Base-by-base conservation (phyloP, 257 asterid genomes). In the Craterostigma plantagineum region DNA sequence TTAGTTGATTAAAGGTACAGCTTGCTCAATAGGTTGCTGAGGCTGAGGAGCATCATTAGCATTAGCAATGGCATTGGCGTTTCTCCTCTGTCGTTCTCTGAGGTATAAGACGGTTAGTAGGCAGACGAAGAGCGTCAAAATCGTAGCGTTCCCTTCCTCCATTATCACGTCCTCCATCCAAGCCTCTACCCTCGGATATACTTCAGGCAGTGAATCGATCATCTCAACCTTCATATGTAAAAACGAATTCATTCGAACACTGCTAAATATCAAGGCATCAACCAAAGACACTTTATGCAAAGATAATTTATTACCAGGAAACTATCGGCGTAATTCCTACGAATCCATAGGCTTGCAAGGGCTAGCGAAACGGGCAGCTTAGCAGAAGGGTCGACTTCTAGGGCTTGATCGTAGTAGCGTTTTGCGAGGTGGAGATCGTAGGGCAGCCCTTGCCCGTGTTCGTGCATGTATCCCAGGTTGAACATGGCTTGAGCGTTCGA, bases 91-190 rank as follows among this genome's bases (percentile, higher is more conserved):
- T 16, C 97, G 61, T 62, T 81, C 94, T 0, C 97, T 66, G 9
- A 86, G 67, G 63, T 71, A 86, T 35, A 86, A 93, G 47, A 86
- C 92, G 0, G 97, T 81, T 16, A 86, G 63, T 15, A 86, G 97
- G 81, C 97, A 86, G 10, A 65, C 92, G 36, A 81, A 73, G 47
- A 86, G 97, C 11, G 97, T 76, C 17, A 86, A 48, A 52, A 86
- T 86, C 11, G 97, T 86, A 11, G 93, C 94, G 36, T 86, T 86
- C 47, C 97, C 94, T 78, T 86, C 97, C 70, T 81, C 97, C 97
- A 86, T 52, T 50, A 86, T 55, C 62, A 81, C 84, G 48, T 68
- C 59, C 66, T 81, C 84, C 53, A 78, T 75, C 97, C 94, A 86
- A 23, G 59, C 72, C 59, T 81, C 93, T 60, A 86, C 67, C 60